Conservation (phyloP, 768 basidiomycete genomes). For the Hypsizygus marmoreus region DNA sequence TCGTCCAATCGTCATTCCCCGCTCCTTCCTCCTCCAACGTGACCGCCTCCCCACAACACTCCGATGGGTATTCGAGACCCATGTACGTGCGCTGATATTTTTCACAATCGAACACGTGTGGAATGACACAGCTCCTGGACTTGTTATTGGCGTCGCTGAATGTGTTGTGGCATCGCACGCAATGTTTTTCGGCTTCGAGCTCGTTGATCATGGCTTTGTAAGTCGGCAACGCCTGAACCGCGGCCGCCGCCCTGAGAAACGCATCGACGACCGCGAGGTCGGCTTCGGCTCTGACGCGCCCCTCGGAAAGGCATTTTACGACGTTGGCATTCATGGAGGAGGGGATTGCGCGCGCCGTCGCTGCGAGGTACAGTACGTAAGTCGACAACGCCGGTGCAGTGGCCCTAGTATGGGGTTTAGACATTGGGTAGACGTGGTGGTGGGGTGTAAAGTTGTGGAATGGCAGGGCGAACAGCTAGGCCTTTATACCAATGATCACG, state of each 20-base stretch:
- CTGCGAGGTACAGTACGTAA: no score
- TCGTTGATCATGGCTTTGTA: conserved; percentile 8
- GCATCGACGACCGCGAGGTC: conserved; percentile 7
- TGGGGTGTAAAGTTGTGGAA: no score
- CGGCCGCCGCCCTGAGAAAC: conserved; percentile 5
- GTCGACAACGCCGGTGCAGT: no score
- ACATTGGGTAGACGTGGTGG: no score
- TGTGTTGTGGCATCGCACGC: conserved; percentile 14
- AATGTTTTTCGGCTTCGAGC: conserved; percentile 9
- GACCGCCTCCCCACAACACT: conserved; percentile 3
- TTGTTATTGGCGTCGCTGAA: conserved; percentile 12
- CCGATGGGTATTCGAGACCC: conserved; percentile 3
- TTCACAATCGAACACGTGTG: conserved; percentile 11
- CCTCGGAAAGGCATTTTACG: no score
- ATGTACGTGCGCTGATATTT: not conserved
- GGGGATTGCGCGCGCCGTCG: no score
- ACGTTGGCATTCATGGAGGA: no score
- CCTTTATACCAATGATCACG: no score
- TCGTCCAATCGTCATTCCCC: conserved; percentile 2
- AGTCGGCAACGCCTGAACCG: conserved; percentile 1
- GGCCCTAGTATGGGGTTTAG: no score
- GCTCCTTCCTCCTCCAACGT: conserved; percentile 1
- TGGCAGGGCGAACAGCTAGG: no score
- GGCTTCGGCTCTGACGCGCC: no score
- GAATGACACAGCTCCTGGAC: conserved; percentile 8